Base-by-base conservation (phyloP, 1,139 yeast species). In the Magnusiomyces fungicola region DNA sequence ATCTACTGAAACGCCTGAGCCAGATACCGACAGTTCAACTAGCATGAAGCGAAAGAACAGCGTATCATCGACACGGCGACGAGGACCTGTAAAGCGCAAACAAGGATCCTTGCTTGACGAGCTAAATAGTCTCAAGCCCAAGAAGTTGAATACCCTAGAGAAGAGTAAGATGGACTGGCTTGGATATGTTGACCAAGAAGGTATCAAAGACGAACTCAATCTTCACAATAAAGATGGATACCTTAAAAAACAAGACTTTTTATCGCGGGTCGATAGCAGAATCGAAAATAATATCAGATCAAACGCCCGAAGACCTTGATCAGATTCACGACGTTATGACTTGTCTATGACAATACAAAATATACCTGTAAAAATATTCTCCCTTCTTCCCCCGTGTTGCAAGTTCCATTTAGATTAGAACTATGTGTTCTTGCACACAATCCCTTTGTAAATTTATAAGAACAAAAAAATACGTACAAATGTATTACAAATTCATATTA, bases 81-180 rank as follows among this genome's bases (percentile, higher is more conserved):
- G 29, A n/a, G 45, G 45, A 4, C 45, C 53, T 12, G 65, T 63
- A 10, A 71, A 62, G 52, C 69, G 86, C 53, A 88, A 87, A 61
- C 72, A 95, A 55, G 82, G 87, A 1, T 81, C 95, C 5, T 68
- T 90, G 45, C 72, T 89, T 27, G 97, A 88, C 58, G 88, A 80
- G 40, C 76, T 81, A 24, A 77, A 80, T 19, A 70, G 75, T 42
- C 65, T 64, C 24, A 79, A 80, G 43, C 70, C 83, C 7, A 73
- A 80, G 51, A 90, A 89, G 64, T 72, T 94, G 54, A 86, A 95
- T 19, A 94, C 98, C 0, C 71, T 92, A 55, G 97, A 94, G 64
- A 92, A 92, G 65, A 86, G 96, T 1, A 74, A 95, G 54, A 73
- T 92, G 51, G 98, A 92, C 66, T 92, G 98, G 96, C 95, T 96